phyloP scores from a whole-genome alignment of 257 asterid species.

The Anisodus acutangulus region DNA sequence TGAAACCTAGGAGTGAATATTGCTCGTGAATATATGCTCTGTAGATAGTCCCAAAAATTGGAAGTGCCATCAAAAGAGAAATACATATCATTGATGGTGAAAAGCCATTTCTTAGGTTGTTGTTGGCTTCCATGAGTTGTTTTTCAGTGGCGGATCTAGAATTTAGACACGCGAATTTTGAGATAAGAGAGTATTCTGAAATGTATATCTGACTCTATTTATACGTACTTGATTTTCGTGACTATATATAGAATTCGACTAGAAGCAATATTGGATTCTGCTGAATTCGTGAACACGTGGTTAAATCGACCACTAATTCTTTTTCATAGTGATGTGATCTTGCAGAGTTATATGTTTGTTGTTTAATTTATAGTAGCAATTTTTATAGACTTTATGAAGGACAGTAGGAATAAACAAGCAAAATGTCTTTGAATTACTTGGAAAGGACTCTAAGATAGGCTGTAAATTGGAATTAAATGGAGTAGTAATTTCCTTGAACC shows the following conservation, averaged over 20 bases:
- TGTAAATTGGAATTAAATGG: neutral
- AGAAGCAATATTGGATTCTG: no score
- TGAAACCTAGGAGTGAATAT: constrained; percentile 3
- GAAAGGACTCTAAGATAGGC: neutral
- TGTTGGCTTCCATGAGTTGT: no score
- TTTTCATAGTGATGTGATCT: no score
- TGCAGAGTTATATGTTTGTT: neutral
- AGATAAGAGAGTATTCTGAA: no score
- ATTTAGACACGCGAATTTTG: no score
- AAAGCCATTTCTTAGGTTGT: no score
- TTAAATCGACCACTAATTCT: no score
- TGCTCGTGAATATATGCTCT: constrained; percentile 12
- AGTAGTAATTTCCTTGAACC: constrained; percentile 11
- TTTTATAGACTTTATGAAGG: neutral
- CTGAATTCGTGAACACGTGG: no score
- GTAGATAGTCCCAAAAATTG: neutral
- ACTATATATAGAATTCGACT: no score
- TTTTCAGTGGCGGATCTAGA: no score
- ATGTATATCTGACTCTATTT: no score
- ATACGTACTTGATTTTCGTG: no score
- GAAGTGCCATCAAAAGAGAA: neutral
- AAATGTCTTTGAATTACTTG: neutral
- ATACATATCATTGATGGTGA: neutral
- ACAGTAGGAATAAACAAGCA: neutral
- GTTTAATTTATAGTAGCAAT: neutral